These are phyloP conservation scores for Sporothrix curviconia DNA, from an alignment of 2,329 filamentous ascomycete genomes.

Conservation along the genomic window DNA sequence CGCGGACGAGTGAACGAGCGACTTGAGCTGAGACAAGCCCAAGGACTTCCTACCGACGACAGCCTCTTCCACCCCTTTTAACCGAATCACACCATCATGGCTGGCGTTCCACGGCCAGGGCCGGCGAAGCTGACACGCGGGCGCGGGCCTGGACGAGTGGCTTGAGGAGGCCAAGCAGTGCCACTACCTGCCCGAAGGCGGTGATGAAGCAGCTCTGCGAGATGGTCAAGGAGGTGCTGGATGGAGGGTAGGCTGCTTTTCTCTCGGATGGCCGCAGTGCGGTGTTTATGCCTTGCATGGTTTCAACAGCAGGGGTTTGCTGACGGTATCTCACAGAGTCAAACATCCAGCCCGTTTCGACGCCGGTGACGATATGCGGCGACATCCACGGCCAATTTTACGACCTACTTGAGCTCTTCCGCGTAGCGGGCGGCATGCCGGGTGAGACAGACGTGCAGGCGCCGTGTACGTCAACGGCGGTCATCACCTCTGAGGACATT, in stretches of 20 bases:
- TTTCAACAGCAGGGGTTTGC: too few relatives aligned
- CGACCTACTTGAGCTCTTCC: slow-evolving; percentile 92
- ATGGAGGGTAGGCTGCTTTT: slow-evolving; percentile 80
- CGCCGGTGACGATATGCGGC: slow-evolving; percentile 93
- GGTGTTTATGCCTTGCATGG: too few relatives aligned
- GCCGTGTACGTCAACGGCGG: slow-evolving; percentile 60
- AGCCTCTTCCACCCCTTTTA: slow-evolving; percentile 17
- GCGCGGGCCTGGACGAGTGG: slow-evolving; percentile 91
- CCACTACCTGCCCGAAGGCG: slow-evolving; percentile 87
- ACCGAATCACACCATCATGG: slow-evolving; percentile 28
- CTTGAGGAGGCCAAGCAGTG: slow-evolving; percentile 93
- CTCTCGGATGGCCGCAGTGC: too few relatives aligned
- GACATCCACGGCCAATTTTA: slow-evolving; percentile 99
- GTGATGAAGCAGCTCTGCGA: slow-evolving; percentile 99
- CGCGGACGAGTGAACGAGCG: not conserved
- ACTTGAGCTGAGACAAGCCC: not conserved
- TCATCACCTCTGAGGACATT: slow-evolving; percentile 85
- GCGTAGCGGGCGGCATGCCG: slow-evolving; percentile 93
- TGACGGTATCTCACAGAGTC: slow-evolving; percentile 58
- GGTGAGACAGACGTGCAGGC: slow-evolving; percentile 67
- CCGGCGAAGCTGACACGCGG: slow-evolving; percentile 77
- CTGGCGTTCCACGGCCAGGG: slow-evolving; percentile 73
- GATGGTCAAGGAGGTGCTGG: slow-evolving; percentile 94
- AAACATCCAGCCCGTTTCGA: slow-evolving; percentile 96
- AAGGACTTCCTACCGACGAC: not conserved